These are phyloP conservation scores for Sergeia podlipaevii DNA, from an alignment of 208 protist species.

Conservation along the genomic window DNA sequence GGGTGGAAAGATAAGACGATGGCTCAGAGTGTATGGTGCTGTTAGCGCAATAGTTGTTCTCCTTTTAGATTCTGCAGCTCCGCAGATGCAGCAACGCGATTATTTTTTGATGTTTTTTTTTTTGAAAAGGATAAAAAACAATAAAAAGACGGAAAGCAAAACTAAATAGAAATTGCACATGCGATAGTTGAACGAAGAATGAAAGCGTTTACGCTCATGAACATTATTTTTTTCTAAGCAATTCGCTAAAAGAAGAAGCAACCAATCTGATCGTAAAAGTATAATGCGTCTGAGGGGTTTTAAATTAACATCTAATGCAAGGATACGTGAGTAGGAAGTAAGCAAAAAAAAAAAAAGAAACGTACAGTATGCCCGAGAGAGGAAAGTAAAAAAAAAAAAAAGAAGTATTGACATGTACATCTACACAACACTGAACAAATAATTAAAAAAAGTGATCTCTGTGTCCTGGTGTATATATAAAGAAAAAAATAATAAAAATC, in stretches of 20 bases:
- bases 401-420: background rate
- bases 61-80: no score
- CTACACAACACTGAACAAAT: constrained; percentile 1
- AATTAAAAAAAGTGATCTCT: constrained; percentile 1
- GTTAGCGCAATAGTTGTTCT: no score
- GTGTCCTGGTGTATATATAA: constrained; percentile 5
- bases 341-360: constrained; percentile 9
- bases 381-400: background rate
- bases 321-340: background rate
- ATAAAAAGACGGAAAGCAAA: background rate
- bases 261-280: no score
- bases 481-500: constrained; percentile 5
- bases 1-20: background rate
- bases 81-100: no score
- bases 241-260: background rate
- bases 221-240: no score
- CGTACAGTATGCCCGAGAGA: background rate
- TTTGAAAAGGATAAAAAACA: background rate
- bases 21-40: background rate
- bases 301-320: background rate
- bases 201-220: background rate
- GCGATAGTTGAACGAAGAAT: background rate
- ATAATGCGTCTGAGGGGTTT: no score
- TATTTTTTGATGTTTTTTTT: background rate
- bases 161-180: background rate